Percentiles rank a stretch among this genome's conserved stretches.
Evolutionary conservation across 1,284 basidiomycete species (phyloP).

Genomic region (Vanrija sp.): DNA sequence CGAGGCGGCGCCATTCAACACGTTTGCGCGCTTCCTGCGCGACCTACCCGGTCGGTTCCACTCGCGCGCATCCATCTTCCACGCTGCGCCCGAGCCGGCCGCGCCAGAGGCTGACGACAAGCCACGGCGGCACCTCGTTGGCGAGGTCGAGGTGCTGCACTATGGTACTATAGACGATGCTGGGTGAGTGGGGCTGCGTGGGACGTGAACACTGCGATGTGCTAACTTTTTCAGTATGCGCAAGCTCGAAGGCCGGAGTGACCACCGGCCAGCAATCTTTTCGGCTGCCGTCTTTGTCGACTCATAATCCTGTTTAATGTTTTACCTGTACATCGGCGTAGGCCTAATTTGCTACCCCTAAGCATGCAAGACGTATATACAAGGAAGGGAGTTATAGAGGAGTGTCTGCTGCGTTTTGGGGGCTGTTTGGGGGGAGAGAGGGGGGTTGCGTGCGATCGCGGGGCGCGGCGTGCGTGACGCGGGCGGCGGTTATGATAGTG

Average conservation of each 20-base stretch:
- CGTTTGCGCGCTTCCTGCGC: conserved; percentile 31
- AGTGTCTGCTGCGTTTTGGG: no score
- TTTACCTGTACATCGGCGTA: no score
- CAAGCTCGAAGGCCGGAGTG: conserved; percentile 42
- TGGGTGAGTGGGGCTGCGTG: conserved; percentile 20
- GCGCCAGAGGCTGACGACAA: background rate
- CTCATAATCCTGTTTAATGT: no score
- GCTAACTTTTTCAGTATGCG: conserved; percentile 32
- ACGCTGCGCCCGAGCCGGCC: background rate
- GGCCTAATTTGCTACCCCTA: no score
- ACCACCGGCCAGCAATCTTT: conserved; percentile 49
- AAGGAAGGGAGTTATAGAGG: no score
- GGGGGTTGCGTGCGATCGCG: no score
- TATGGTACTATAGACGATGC: conserved; percentile 49
- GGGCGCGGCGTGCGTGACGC: no score
- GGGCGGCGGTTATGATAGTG: no score
- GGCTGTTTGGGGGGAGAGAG: no score
- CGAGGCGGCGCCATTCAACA: background rate
- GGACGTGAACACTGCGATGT: background rate
- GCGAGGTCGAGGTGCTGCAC: conserved; percentile 47
- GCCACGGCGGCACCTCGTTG: conserved; percentile 27
- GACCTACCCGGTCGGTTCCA: conserved; percentile 38
- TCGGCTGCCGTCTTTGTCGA: conserved; percentile 44
- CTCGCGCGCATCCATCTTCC: conserved; percentile 9
- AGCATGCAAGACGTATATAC: no score